A percentile compares a stretch with the other conserved stretches of the same genome.
phyloP scores from a whole-genome alignment of 164 flowering plant species.

The Paratinospora sagittata region DNA sequence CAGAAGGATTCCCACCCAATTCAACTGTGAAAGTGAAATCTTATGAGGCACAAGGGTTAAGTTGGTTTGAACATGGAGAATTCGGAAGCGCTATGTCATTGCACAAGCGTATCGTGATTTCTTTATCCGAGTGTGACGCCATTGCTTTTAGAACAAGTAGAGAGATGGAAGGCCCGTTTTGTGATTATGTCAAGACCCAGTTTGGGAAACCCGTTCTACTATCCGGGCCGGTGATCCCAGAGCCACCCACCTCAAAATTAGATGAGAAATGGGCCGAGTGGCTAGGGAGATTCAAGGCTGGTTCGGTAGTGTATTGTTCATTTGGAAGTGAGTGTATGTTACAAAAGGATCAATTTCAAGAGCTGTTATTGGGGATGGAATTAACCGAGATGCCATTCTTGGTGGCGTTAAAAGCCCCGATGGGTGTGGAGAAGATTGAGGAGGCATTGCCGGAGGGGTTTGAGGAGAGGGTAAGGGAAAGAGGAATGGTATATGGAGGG shows the following conservation, averaged over 20 bases:
- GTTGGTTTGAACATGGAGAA: constrained; percentile 1
- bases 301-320: constrained; percentile 13
- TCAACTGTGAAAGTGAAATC: constrained; percentile 7
- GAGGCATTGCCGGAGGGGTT: constrained; percentile 16
- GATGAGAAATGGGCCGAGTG: constrained; percentile 12
- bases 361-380: constrained; percentile 12
- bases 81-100: constrained; percentile 5
- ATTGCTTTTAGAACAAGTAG: constrained; percentile 4
- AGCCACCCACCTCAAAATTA: background rate
- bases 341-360: constrained; percentile 8
- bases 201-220: constrained; percentile 11
- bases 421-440: background rate
- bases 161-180: constrained; percentile 19
- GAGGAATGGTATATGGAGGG: constrained; percentile 10
- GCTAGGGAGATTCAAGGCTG: constrained; percentile 10
- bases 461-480: constrained; percentile 8
- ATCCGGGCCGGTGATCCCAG: constrained; percentile 8
- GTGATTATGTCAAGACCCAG: constrained; percentile 10
- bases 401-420: constrained; percentile 2
- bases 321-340: constrained; percentile 15
- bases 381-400: constrained; percentile 13
- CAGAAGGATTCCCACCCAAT: constrained; percentile 15
- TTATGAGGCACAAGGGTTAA: constrained; percentile 10
- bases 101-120: background rate
- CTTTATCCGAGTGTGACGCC: constrained; percentile 4